A percentile compares a stretch with the other conserved stretches of the same genome.
Evolutionary conservation across 345 rosid genomes (phyloP).

Genomic region (Gossypium thurberi): DNA sequence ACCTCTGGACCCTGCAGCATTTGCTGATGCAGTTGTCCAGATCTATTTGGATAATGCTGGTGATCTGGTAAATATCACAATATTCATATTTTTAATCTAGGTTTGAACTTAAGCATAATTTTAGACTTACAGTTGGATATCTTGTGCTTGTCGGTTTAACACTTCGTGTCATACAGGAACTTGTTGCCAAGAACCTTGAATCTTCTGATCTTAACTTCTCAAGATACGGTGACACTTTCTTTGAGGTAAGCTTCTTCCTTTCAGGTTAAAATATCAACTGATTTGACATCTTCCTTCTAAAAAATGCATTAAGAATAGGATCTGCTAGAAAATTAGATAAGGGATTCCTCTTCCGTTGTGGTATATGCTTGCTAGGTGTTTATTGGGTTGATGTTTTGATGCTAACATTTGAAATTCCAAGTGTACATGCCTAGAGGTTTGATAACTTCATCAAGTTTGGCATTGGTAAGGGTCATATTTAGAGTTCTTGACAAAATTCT

Average conservation of each 20-base stretch:
- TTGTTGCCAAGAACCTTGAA: conserved; percentile 80
- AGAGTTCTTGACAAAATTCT: neutral
- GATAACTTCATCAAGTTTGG: neutral
- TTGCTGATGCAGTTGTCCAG: conserved; percentile 96
- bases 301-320: neutral
- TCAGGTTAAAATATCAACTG: neutral
- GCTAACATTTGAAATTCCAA: neutral
- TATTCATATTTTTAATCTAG: neutral
- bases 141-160: neutral
- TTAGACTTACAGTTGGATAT: neutral
- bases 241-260: conserved; percentile 43
- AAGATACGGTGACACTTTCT: conserved; percentile 89
- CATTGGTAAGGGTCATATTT: neutral
- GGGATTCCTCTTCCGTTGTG: neutral
- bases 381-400: neutral
- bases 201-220: conserved; percentile 83
- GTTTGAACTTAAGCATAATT: neutral
- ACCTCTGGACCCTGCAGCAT: conserved; percentile 98
- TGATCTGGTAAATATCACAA: conserved; percentile 59
- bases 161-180: conserved; percentile 47
- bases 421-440: neutral
- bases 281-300: neutral
- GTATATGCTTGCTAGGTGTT: neutral
- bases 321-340: neutral
- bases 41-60: conserved; percentile 95